Evolutionary conservation across 768 basidiomycete species (phyloP), one percentile per base, ranked within the genome.

Genomic region (Amanita exitialis): DNA sequence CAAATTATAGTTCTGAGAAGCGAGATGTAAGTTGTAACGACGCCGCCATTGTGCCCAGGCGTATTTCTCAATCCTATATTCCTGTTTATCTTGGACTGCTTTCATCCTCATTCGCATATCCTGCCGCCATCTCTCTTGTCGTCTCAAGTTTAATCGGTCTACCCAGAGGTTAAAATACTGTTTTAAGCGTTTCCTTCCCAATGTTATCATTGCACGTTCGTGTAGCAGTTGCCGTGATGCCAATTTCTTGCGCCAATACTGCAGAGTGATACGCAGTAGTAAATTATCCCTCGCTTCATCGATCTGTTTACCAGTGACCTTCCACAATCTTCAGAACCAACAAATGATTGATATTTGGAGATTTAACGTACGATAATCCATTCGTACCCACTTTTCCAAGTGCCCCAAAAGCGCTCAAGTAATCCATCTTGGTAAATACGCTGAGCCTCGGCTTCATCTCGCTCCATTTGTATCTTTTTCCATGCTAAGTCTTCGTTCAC

Each of bases 251-350:
- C 73, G 75, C 90, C 90, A 92, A 10, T 68, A 72, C 48, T 79
- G 76, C 20, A 91, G 59, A 43, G 67, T 68, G 12, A 75, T 64
- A 13, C 80, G 80, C 15, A 88, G 65, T 38, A 86, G 61, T 53
- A 88, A 72, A 54, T 75, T 75, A 54, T 86, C 78, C 48, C 85
- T 75, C 25, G 90, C 90, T 52, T 80, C 70, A 27, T 68, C 69
- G 45, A 91, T 77, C 63, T 92, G 86, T 50, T 72, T 64, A 54
- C 77, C 69, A 10, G 86, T 90, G n/a, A 76, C 80, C 90, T 93
- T 56, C n/a, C 44, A 46, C 4, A 58, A 53, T 55, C 38, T 20
- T 46, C 41, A 48, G 54, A 53, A 45, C 47, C 53, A 58, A 16
- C 3, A 6, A 47, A 42, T n/a, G 20, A 48, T 43, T 45, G 37